Percentiles rank a stretch among this genome's conserved stretches.
These are phyloP conservation scores for Yarrowia yakushimensis DNA, from an alignment of 805 yeast genomes.

Conservation along the genomic window DNA sequence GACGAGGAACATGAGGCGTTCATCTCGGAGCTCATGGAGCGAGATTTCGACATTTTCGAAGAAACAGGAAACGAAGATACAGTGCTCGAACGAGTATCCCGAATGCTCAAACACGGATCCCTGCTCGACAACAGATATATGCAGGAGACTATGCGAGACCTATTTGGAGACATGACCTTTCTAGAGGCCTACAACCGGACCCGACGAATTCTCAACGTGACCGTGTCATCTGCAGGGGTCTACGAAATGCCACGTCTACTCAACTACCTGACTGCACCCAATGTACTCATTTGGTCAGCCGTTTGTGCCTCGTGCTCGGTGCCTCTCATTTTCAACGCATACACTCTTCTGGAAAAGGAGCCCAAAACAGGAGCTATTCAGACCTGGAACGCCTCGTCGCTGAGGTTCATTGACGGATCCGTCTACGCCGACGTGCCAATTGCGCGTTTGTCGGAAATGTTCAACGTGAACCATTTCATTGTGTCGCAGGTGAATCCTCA, in stretches of 20 bases:
- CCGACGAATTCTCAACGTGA: slow-evolving; percentile 86
- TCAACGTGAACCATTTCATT: slow-evolving; percentile 93
- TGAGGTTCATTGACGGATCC: slow-evolving; percentile 91
- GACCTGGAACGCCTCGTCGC: slow-evolving; percentile 78
- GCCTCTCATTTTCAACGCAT: slow-evolving; percentile 87
- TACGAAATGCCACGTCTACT: slow-evolving; percentile 88
- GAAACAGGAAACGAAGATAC: slow-evolving; percentile 53
- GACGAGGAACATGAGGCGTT: slow-evolving; percentile 52
- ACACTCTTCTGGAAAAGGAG: slow-evolving; percentile 79
- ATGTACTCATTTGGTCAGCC: slow-evolving; percentile 86
- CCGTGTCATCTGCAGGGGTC: slow-evolving; percentile 86
- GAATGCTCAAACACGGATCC: slow-evolving; percentile 79
- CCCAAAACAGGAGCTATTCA: slow-evolving; percentile 64
- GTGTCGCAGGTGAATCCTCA: slow-evolving; percentile 98
- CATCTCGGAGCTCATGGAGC: slow-evolving; percentile 47
- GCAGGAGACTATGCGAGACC: slow-evolving; percentile 65
- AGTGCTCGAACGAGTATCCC: slow-evolving; percentile 49
- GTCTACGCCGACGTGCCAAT: slow-evolving; percentile 93
- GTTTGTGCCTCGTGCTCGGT: slow-evolving; percentile 90
- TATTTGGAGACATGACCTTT: slow-evolving; percentile 87
- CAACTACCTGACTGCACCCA: slow-evolving; percentile 91
- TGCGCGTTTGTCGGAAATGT: slow-evolving; percentile 88
- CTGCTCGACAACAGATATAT: slow-evolving; percentile 78
- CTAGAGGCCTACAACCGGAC: slow-evolving; percentile 93
- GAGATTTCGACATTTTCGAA: slow-evolving; percentile 59